Base-by-base conservation (phyloP, 139 green algal species). In the Volvox africanus region DNA sequence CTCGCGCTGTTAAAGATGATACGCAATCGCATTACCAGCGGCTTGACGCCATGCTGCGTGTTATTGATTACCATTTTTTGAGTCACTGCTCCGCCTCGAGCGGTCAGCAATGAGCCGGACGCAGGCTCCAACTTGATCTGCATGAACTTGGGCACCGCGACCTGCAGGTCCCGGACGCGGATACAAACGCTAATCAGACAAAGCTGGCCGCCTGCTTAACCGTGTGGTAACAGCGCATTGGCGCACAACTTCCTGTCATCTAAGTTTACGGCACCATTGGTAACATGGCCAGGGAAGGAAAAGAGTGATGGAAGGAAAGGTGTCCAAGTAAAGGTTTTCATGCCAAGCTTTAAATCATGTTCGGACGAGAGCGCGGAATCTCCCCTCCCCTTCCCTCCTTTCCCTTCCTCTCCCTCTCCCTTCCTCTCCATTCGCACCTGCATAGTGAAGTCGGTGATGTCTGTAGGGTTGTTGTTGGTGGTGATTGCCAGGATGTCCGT, bases 91-190 rank as follows among this genome's bases (percentile, higher is more conserved):
- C 86, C 86, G 37, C 73, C 61, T 12, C 26, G 71, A 19, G 96
- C 69, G 3, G 93, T 75, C 76, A 99, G 87, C 11, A 89, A 62
- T 18, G 50, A 93, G 62, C 93, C 93, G 65, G 61, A 95, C 12
- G 98, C 96, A 1, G 98, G 95, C 62, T 98, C 96, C 82, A 99
- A 91, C 88, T 91, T 91, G 22, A 99, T 92, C 87, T 97, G 80
- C 84, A 96, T 94, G 86, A 94, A 97, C 93, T 99, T 99, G 86
- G 98, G 98, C 71, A 99, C 98, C 5, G 98, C 98, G 1, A 97
- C 98, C 96, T 99, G 98, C 90, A 35, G 28, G 65, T 11, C 24
- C 5, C 65, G 65, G 65, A 55, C 44, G 44, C 5, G 44, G 44
- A 55, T 9, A 55, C 44, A 5, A 55, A 55, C 44, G 44, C 44